Evolutionary conservation across 2,329 filamentous ascomycete species (phyloP), one percentile per base, ranked within the genome.

Genomic region (Aspergillus glaucus): DNA sequence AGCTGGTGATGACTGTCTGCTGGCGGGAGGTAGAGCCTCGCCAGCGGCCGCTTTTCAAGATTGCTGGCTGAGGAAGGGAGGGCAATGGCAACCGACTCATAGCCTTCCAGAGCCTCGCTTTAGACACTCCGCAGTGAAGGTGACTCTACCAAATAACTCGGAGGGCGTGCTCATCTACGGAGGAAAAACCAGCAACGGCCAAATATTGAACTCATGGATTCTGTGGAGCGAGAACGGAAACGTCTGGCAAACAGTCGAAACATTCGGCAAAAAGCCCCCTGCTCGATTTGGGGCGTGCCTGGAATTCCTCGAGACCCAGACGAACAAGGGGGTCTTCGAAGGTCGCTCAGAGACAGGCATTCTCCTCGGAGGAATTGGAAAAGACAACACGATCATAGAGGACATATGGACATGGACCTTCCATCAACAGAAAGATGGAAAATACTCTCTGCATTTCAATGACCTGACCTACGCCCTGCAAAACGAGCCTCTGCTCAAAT

Each of bases 1-100:
- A 4, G 78, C 76, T 1, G 70, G 75, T 30, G 67, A 69, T 19
- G 79, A 79, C 14, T 78, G 77, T 50, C 68, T 96, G 9, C 73
- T 95, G 43, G 77, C 81, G 26, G 91, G 92, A 21, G 92, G 92
- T 4, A 79, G 91, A 50, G 76, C 79, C n/a, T 92, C 88, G 6
- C 90, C 91, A 4, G 76, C 82, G 10, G 78, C 76, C 26, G 82
- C 82, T 1, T 72, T 88, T 39, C 73, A 74, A 32, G 87, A 93
- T 64, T 90, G 86, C 57, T 96, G 88, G 88, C 57, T 90, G 1
- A 81, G 85, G 54, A 75, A 79, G 46, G 78, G 78, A 45, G 75
- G 75, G 26, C 65, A 60, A 12, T 95, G 89, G 89, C 74, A 76
- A 50, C 76, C 74, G 54, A 77, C 81, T 12, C 75, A 84, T 50